Evolutionary conservation across 208 protist genomes (phyloP).

Genomic region (Crithidia thermophila): DNA sequence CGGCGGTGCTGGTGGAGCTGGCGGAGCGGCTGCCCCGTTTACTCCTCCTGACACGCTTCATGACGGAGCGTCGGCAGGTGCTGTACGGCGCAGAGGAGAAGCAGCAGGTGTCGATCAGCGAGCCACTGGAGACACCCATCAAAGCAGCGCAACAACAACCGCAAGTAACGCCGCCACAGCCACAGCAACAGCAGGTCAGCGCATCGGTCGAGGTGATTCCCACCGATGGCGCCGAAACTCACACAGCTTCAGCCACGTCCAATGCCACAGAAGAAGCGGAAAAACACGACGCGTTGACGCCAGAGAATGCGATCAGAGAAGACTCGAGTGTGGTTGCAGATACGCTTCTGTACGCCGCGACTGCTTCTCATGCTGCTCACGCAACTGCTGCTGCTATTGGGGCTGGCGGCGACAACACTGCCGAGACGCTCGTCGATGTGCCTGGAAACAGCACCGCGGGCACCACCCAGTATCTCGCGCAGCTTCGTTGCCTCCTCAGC

Average conservation of each 20-base stretch:
- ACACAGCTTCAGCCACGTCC: too few species aligned
- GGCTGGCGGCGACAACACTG: neutral
- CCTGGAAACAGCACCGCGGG: conserved; percentile 3
- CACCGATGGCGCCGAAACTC: too few species aligned
- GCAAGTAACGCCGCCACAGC: too few species aligned
- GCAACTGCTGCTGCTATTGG: neutral
- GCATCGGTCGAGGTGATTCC: too few species aligned
- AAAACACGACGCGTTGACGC: too few species aligned
- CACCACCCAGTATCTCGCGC: conserved; percentile 31
- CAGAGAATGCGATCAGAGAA: too few species aligned
- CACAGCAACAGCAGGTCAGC: conserved; percentile 2
- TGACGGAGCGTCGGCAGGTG: conserved; percentile 46
- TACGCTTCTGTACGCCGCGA: too few species aligned
- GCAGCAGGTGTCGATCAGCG: neutral
- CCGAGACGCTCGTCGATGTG: neutral
- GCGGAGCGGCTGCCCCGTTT: conserved; percentile 66
- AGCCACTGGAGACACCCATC: too few species aligned
- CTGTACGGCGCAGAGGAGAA: conserved; percentile 18
- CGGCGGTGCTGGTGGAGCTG: conserved; percentile 59
- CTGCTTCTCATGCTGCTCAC: too few species aligned
- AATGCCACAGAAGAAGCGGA: too few species aligned
- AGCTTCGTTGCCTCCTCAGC: conserved; percentile 48
- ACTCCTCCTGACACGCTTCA: conserved; percentile 48
- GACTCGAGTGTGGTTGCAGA: too few species aligned
- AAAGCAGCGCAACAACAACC: too few species aligned